phyloP scores from a whole-genome alignment of 768 basidiomycete species.

The Psilocybe cyanescens region DNA sequence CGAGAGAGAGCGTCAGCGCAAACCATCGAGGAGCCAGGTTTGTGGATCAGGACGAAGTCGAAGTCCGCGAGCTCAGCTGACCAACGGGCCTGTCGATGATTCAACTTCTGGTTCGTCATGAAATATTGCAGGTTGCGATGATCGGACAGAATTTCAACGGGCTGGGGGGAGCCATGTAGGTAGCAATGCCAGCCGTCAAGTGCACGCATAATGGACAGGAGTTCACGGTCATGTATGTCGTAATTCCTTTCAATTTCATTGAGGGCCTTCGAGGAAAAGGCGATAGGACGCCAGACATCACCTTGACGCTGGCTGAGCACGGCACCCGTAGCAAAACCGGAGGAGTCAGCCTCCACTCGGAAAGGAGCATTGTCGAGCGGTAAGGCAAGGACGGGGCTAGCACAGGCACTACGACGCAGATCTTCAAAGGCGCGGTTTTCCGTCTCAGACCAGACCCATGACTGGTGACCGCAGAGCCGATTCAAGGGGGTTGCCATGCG shows the following conservation, averaged over 20 bases:
- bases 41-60: conserved; percentile 30
- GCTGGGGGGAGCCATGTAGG: conserved; percentile 17
- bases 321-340: conserved; percentile 33
- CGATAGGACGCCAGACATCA: conserved; percentile 34
- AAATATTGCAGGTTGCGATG: conserved; percentile 32
- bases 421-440: conserved; percentile 2
- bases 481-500: conserved; percentile 27
- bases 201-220: conserved; percentile 44
- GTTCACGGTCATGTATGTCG: conserved; percentile 44
- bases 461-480: conserved; percentile 7
- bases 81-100: conserved; percentile 45
- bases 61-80: conserved; percentile 34
- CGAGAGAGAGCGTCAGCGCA: conserved; percentile 28
- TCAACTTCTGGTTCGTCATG: conserved; percentile 41
- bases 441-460: background rate
- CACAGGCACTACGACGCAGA: background rate
- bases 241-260: conserved; percentile 34
- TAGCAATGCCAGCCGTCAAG: conserved; percentile 34
- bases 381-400: conserved; percentile 26
- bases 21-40: conserved; percentile 26
- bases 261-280: conserved; percentile 33
- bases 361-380: conserved; percentile 19
- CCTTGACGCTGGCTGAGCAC: conserved; percentile 16
- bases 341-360: conserved; percentile 33
- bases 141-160: conserved; percentile 20